Evolutionary conservation across 306 rosid species (phyloP).

Genomic region (Prinsepia uniflora): DNA sequence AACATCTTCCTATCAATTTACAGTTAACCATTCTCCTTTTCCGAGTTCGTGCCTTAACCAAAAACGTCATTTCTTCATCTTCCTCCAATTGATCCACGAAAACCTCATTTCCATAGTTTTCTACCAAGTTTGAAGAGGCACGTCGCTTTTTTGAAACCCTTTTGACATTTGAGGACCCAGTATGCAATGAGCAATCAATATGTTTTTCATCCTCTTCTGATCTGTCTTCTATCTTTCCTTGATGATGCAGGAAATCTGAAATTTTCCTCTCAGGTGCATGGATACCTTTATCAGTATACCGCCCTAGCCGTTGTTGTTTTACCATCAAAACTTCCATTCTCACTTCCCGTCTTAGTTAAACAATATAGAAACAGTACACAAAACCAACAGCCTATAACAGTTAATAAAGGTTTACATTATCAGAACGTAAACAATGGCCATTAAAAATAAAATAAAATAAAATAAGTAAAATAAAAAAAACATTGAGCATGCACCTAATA

Average conservation of each 20-base stretch:
- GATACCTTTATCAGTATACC: conserved; percentile 17
- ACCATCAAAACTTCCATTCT: conserved; percentile 46
- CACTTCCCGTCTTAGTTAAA: conserved; percentile 13
- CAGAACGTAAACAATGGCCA: background rate
- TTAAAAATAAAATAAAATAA: too few relatives aligned
- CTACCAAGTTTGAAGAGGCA: conserved; percentile 16
- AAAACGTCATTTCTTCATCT: conserved; percentile 26
- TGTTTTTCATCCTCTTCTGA: conserved; percentile 24
- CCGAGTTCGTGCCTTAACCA: conserved; percentile 34
- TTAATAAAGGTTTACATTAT: background rate
- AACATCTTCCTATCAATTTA: conserved; percentile 4
- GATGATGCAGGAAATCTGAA: conserved; percentile 9
- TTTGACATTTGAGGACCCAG: conserved; percentile 6
- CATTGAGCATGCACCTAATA: too few relatives aligned
- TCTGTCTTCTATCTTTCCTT: conserved; percentile 3
- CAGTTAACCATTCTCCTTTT: conserved; percentile 27
- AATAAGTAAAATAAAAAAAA: too few relatives aligned
- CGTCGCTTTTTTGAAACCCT: conserved; percentile 23
- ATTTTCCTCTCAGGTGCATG: conserved; percentile 26
- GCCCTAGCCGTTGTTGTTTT: conserved; percentile 20
- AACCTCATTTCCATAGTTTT: conserved; percentile 1
- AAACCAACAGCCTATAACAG: background rate
- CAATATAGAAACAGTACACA: background rate
- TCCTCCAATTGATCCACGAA: conserved; percentile 15
- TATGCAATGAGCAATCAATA: conserved; percentile 1